Base-by-base conservation (phyloP, 2,329 filamentous ascomycete species). In the Karstenula rhodostoma region DNA sequence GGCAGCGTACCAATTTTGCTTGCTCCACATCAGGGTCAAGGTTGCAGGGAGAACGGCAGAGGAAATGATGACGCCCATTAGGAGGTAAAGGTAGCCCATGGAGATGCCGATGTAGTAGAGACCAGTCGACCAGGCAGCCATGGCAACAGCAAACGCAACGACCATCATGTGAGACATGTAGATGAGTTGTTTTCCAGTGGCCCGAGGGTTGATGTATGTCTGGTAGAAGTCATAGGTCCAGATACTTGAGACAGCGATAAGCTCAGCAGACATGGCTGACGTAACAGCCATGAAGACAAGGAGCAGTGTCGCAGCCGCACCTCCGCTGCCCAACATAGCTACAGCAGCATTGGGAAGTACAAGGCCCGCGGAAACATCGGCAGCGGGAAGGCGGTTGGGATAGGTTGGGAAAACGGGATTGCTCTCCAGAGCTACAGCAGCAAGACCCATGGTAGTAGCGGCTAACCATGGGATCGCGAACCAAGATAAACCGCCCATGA, bases 201-300 rank as follows among this genome's bases (percentile, higher is more conserved):
- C 93, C 0, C 80, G 74, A 0, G 93, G 93, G 64, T 95, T 90
- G 80, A 96, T 85, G 75, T 96, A 96, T 0, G 91, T 93, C 63
- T 93, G 89, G 79, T 95, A 96, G 66, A 95, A 85, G 72, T 96
- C 93, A 75, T 95, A 96, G 0, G 93, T 96, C 78, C 89, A 89
- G 77, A 96, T 96, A 9, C 90, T 93, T 1, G 91, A 94, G 0
- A 96, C 92, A 2, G 93, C 92, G 59, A 97, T 94, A 6, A 96
- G 81, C 75, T 96, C 91, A 0, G 92, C 90, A 1, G 90, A 94
- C 64, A 90, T 91, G 0, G 93, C 91, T 1, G 88, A 92, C 0
- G 93, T 96, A 23, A 96, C 93, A 23, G 94, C 93, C 88, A 96
- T 92, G 82, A 96, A 96, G 56, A 96, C 85, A 65, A 96, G 88